Evolutionary conservation across 495 filamentous ascomycete genomes (phyloP), one percentile per base, ranked within the genome.

Genomic region (Aspergillus biplanus): DNA sequence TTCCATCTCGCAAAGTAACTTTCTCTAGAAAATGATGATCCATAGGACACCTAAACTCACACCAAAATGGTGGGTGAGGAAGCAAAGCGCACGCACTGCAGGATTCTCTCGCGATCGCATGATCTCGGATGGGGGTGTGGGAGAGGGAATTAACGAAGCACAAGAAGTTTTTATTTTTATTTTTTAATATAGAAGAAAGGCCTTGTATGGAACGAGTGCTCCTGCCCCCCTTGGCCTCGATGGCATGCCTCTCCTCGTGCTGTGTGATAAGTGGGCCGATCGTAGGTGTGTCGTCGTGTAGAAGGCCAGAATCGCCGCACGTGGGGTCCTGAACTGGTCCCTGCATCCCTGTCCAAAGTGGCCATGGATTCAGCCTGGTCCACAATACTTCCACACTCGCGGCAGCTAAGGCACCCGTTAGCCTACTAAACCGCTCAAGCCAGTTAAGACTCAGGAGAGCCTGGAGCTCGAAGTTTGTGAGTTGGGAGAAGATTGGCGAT

Each of bases 321-420:
- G 67, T 69, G 67, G 64, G 59, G 44, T 16, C 31, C 49, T 32
- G 62, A 62, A 69, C 55, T 65, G 67, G 67, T 54, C 59, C 61
- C 47, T 60, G 61, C 61, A 15, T 39, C 39, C 16, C 21, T 21
- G 46, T 55, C 33, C 52, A 7, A 27, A n/a, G 37, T 37, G 49
- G 49, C 15, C 52, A 27, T 27, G 21, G 21, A 2, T 27, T 27
- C 21, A 27, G 21, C 21, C 21, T 44, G 58, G 57, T 11, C 27
- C 50, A 37, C 39, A 49, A 15, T 15, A 7, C 18, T 13, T 53
- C 63, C 63, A 58, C 58, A 21, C 11, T 13, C 1, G 11, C 66
- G 62, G 66, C 37, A 54, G 55, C 66, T 68, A 65, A 11, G 55
- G 59, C 62, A 44, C 39, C 39, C n/a, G 21, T 27, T 27, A 27